phyloP scores from a whole-genome alignment of 768 basidiomycete genomes.

The Russula abietina region DNA sequence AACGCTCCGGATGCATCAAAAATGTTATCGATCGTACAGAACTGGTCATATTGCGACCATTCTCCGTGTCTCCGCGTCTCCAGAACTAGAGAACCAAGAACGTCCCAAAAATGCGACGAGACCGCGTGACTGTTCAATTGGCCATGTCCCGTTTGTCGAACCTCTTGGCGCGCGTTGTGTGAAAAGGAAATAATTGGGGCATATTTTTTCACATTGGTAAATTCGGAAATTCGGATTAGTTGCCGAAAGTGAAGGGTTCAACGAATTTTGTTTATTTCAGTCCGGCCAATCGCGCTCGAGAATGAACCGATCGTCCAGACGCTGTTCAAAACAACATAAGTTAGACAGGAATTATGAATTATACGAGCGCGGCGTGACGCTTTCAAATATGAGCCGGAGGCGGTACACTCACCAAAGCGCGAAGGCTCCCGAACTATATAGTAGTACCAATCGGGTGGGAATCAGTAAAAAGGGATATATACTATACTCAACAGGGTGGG shows the following conservation, averaged over 20 bases:
- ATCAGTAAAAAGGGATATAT: not conserved
- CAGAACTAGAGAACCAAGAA: not conserved
- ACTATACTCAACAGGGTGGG: not conserved
- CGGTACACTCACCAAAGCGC: constrained; percentile 2
- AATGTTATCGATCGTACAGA: not conserved
- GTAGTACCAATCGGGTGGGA: not conserved
- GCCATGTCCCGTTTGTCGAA: no score
- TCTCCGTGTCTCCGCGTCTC: not conserved
- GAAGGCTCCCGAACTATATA: constrained; percentile 8
- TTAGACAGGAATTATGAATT: no score
- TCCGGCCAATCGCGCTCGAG: not conserved
- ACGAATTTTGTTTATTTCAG: not conserved
- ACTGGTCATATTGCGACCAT: not conserved
- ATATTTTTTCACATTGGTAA: not conserved
- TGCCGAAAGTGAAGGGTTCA: not conserved
- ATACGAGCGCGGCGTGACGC: no score
- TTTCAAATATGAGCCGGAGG: not conserved
- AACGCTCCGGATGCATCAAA: not conserved
- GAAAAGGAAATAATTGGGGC: not conserved
- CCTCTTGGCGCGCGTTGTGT: no score
- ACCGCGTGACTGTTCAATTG: no score
- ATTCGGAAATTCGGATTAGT: not conserved
- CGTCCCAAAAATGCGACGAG: not conserved
- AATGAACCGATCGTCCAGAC: constrained; percentile 2
- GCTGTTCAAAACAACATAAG: not conserved